Evolutionary conservation across 176 grass and related monocot genomes (phyloP).

Genomic region (Bromus sterilis): DNA sequence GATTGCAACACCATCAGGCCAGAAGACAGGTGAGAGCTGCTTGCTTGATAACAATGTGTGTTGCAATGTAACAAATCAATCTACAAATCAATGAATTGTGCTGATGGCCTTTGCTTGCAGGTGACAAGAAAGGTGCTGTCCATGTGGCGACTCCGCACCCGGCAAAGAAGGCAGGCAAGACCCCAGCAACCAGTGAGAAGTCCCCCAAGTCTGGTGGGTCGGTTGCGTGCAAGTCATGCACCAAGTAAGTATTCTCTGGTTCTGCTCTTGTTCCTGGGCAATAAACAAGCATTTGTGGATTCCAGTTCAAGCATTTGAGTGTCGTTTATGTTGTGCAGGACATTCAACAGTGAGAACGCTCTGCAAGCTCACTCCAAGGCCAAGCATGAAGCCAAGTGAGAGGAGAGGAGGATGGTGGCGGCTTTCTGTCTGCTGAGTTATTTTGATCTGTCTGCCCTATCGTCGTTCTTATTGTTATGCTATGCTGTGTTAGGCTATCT

Average conservation of each 20-base stretch:
- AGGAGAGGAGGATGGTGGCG: not conserved
- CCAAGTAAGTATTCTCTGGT: constrained; percentile 39
- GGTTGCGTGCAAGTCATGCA: constrained; percentile 54
- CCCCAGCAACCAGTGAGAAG: constrained; percentile 51
- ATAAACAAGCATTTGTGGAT: not conserved
- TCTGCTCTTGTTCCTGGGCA: not conserved
- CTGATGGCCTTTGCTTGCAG: constrained; percentile 13
- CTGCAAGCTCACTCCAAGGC: constrained; percentile 65
- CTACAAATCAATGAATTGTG: not conserved
- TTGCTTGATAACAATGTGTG: too few relatives aligned
- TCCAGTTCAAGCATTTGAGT: not conserved
- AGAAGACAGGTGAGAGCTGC: constrained; percentile 50
- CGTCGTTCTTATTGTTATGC: not conserved
- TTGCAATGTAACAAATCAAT: not conserved
- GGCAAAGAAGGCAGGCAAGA: constrained; percentile 53
- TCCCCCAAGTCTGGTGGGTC: constrained; percentile 69
- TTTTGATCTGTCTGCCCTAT: not conserved
- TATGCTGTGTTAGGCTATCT: not conserved
- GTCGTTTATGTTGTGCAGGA: constrained; percentile 12
- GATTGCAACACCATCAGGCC: constrained; percentile 42
- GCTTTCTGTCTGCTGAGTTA: not conserved
- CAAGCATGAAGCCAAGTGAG: constrained; percentile 39
- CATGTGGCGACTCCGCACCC: constrained; percentile 85
- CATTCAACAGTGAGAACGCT: constrained; percentile 68
- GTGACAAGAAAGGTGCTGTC: constrained; percentile 44